phyloP scores from a whole-genome alignment of 1,139 yeast species.

The Komagataea norvegica region DNA sequence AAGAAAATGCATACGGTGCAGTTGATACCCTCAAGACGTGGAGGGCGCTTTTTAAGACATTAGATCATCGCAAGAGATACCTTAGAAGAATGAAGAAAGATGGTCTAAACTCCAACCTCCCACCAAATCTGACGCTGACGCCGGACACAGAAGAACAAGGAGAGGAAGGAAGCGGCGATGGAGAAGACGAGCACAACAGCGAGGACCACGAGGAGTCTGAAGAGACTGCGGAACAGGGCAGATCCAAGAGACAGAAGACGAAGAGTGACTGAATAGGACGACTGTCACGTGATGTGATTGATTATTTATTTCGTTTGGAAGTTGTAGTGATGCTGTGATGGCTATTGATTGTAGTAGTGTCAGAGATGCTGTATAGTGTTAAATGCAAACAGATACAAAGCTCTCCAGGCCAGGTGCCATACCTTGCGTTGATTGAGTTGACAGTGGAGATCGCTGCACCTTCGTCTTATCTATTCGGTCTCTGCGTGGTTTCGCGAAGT shows the following conservation, averaged over 20 bases:
- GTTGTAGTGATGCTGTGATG: not conserved
- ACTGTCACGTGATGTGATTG: too few species aligned
- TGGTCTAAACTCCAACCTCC: not conserved
- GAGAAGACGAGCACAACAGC: constrained; percentile 2
- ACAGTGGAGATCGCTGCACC: too few species aligned
- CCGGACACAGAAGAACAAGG: constrained; percentile 3
- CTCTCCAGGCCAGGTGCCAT: too few species aligned
- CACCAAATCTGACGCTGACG: not conserved
- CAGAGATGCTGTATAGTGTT: too few species aligned
- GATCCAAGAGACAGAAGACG: constrained; percentile 4
- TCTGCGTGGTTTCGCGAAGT: constrained; percentile 1
- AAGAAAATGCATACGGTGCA: constrained; percentile 7
- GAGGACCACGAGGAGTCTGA: not conserved
- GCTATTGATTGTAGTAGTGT: too few species aligned
- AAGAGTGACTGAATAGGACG: too few species aligned
- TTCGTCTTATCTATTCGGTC: too few species aligned
- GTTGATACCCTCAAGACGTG: constrained; percentile 7
- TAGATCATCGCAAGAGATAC: constrained; percentile 9
- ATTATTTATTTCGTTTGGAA: too few species aligned
- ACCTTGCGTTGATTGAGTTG: too few species aligned
- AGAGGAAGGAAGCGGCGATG: constrained; percentile 3
- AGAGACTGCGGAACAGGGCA: not conserved
- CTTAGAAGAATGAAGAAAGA: constrained; percentile 3
- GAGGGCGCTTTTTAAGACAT: constrained; percentile 10
- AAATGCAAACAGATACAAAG: too few species aligned